phyloP scores from a whole-genome alignment of 352 stramenopile species.

The Phytophthora colocasiae region DNA sequence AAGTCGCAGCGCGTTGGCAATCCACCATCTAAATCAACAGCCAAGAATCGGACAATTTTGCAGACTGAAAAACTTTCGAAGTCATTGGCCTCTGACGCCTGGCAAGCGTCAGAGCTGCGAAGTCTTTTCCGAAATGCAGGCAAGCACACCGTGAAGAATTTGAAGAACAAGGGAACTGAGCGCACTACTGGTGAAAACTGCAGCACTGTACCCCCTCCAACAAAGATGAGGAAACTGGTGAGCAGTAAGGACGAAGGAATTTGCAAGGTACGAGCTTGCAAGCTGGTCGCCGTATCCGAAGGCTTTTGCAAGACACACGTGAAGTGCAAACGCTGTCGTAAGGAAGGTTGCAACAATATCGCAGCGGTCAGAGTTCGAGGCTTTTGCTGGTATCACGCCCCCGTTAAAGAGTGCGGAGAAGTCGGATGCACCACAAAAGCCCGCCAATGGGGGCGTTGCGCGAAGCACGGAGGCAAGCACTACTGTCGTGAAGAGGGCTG shows the following conservation, averaged over 20 bases:
- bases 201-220: too few relatives aligned
- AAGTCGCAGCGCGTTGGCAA: background rate
- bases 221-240: too few relatives aligned
- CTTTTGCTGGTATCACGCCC: background rate
- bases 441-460: slow-evolving; percentile 4
- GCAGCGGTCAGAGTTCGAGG: background rate
- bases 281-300: background rate
- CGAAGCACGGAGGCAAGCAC: slow-evolving; percentile 3
- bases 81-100: slow-evolving; percentile 2
- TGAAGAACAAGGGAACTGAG: slow-evolving; percentile 10
- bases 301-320: slow-evolving; percentile 15
- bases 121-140: slow-evolving; percentile 22
- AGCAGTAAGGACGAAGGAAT: background rate
- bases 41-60: slow-evolving; percentile 13
- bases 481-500: slow-evolving; percentile 11
- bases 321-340: slow-evolving; percentile 4
- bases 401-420: slow-evolving; percentile 2
- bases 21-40: background rate
- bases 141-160: slow-evolving; percentile 3
- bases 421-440: slow-evolving; percentile 8
- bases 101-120: slow-evolving; percentile 22
- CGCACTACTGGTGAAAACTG: background rate
- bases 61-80: slow-evolving; percentile 8
- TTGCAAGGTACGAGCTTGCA: slow-evolving; percentile 19
- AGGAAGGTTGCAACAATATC: slow-evolving; percentile 11